Percentiles rank a stretch among this genome's conserved stretches.
These are phyloP conservation scores for Sugiyamaella qingdaonensis DNA, from an alignment of 805 yeast genomes.

Conservation along the genomic window DNA sequence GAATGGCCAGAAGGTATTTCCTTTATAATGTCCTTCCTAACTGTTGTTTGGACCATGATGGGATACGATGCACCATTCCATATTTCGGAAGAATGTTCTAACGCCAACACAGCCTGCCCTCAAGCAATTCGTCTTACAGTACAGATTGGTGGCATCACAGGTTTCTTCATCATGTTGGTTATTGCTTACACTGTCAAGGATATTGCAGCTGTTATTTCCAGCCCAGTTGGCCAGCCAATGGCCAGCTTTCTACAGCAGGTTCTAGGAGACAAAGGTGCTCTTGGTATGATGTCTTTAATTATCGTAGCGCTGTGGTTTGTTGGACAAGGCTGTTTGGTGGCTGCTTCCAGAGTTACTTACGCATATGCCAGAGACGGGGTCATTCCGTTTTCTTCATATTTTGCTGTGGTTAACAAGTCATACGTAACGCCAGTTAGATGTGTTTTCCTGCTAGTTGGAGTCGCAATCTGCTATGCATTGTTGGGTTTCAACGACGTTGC, in stretches of 20 bases:
- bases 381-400: slow-evolving; percentile 51
- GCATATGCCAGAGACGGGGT: slow-evolving; percentile 64
- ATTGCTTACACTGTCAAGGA: slow-evolving; percentile 57
- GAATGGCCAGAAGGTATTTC: slow-evolving; percentile 59
- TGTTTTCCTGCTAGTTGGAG: slow-evolving; percentile 37
- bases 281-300: slow-evolving; percentile 42
- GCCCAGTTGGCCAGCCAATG: slow-evolving; percentile 55
- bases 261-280: slow-evolving; percentile 38
- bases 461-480: not conserved
- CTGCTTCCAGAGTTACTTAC: slow-evolving; percentile 60
- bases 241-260: slow-evolving; percentile 51
- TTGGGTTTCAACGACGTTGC: slow-evolving; percentile 60
- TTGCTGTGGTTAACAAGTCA: slow-evolving; percentile 44
- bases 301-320: slow-evolving; percentile 42
- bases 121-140: slow-evolving; percentile 57
- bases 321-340: slow-evolving; percentile 33
- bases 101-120: slow-evolving; percentile 60
- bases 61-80: slow-evolving; percentile 74
- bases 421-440: slow-evolving; percentile 63
- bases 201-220: slow-evolving; percentile 41
- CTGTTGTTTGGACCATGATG: slow-evolving; percentile 49
- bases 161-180: not conserved
- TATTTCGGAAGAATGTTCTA: slow-evolving; percentile 61
- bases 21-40: slow-evolving; percentile 42
- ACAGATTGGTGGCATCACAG: slow-evolving; percentile 49